A percentile compares a stretch with the other conserved stretches of the same genome.
These are phyloP conservation scores for Citrus glauca DNA, from an alignment of 345 rosid genomes.

Conservation along the genomic window DNA sequence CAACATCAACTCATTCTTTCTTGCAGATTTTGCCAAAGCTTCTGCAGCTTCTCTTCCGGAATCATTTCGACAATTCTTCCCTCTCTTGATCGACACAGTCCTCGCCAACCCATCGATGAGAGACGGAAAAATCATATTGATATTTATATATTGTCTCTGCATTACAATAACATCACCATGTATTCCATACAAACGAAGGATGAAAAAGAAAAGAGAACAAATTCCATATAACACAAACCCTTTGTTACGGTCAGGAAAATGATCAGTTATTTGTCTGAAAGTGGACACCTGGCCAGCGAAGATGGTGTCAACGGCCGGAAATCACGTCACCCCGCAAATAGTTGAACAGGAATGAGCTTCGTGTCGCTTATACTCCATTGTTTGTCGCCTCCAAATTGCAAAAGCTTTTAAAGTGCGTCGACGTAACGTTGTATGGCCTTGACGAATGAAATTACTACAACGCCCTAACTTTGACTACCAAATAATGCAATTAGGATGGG, in stretches of 20 bases:
- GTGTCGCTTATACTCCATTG: constrained; percentile 30
- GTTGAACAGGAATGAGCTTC: constrained; percentile 9
- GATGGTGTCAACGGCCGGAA: constrained; percentile 9
- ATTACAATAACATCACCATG: background rate
- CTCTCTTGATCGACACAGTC: constrained; percentile 55
- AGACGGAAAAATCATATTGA: constrained; percentile 40
- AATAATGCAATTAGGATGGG: constrained; percentile 3
- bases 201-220: background rate
- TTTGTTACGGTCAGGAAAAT: background rate
- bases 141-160: constrained; percentile 1
- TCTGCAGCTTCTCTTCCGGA: constrained; percentile 62
- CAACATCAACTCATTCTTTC: constrained; percentile 54
- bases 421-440: constrained; percentile 13
- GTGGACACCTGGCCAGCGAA: background rate
- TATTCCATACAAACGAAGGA: background rate
- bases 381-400: background rate
- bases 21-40: constrained; percentile 61
- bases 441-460: constrained; percentile 10
- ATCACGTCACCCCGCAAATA: constrained; percentile 10
- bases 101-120: constrained; percentile 64
- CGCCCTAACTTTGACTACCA: background rate
- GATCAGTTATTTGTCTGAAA: constrained; percentile 6
- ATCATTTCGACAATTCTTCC: constrained; percentile 33
- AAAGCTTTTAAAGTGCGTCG: constrained; percentile 1
- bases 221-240: background rate